Percentiles rank a stretch among this genome's conserved stretches.
These are phyloP conservation scores for Exserohilum turcica DNA, from an alignment of 2,329 filamentous ascomycete genomes.

Conservation along the genomic window DNA sequence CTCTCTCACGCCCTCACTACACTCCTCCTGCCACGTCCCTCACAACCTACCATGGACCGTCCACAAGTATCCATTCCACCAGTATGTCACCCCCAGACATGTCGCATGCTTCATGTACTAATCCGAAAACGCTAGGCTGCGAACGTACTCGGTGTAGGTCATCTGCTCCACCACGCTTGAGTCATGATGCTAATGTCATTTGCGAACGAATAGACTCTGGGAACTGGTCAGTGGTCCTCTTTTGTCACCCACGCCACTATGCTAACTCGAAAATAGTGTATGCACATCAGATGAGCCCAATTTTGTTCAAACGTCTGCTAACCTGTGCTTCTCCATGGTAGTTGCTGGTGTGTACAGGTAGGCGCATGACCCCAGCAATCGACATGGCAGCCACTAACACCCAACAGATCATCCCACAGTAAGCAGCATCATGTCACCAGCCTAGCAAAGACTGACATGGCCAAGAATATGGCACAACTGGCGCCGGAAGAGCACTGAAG, in stretches of 20 bases:
- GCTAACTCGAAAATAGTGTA: conserved; percentile 34
- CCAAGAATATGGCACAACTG: conserved; percentile 65
- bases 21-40: not conserved
- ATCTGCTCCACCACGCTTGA: conserved; percentile 1
- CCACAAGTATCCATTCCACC: conserved; percentile 45
- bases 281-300: not conserved
- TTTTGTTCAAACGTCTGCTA: conserved; percentile 18
- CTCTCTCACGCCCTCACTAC: no score
- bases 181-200: conserved; percentile 19
- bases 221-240: conserved; percentile 38
- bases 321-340: conserved; percentile 20
- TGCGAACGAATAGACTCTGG: conserved; percentile 39
- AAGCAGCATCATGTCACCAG: conserved; percentile 24
- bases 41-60: conserved; percentile 26
- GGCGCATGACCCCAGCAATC: not conserved
- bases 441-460: conserved; percentile 14
- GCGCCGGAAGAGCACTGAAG: conserved; percentile 64
- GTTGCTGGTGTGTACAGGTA: conserved; percentile 52
- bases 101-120: conserved; percentile 18
- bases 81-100: conserved; percentile 22
- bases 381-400: conserved; percentile 18
- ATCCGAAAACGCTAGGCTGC: conserved; percentile 41
- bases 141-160: conserved; percentile 47
- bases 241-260: not conserved
- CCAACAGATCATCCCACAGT: conserved; percentile 44